Evolutionary conservation across 2,329 filamentous ascomycete genomes (phyloP).

Genomic region (Colletotrichum tanaceti): DNA sequence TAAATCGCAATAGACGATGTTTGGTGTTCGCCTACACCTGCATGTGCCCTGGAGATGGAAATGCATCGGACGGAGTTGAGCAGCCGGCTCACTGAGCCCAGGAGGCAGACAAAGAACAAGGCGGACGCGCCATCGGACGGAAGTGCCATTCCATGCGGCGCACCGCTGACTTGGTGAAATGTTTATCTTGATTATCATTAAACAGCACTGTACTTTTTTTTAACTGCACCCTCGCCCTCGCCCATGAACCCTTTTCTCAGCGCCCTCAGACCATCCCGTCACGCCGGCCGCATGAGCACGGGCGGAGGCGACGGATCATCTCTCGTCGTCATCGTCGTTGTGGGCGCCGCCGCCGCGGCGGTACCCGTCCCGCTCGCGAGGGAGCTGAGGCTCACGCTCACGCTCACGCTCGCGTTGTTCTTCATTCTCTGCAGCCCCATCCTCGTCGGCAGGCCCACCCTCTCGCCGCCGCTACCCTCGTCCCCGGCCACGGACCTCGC

Average conservation of each 20-base stretch:
- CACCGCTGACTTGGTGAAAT: background rate
- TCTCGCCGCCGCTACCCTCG: background rate
- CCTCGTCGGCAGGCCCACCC: conserved; percentile 4
- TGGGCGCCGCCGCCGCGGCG: background rate
- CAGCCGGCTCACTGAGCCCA: background rate
- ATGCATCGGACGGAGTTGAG: background rate
- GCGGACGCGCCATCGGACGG: background rate
- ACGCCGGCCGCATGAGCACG: conserved; percentile 16
- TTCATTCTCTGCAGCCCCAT: conserved; percentile 25
- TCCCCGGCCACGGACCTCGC: conserved; percentile 8
- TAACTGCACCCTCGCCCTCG: background rate
- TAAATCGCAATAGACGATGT: background rate
- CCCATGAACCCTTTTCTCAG: background rate
- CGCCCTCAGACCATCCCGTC: background rate
- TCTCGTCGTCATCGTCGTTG: background rate
- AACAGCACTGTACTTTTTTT: background rate
- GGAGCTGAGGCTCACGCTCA: conserved; percentile 10
- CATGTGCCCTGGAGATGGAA: background rate
- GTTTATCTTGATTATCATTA: conserved; percentile 8
- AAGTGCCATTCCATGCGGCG: background rate
- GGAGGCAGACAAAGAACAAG: background rate
- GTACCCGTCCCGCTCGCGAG: conserved; percentile 7
- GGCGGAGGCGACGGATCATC: conserved; percentile 10
- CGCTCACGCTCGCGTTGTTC: conserved; percentile 11
- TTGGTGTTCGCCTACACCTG: background rate